Conservation (phyloP, 192 early-diverging fungal genomes). For the Umbelopsis sp. region DNA sequence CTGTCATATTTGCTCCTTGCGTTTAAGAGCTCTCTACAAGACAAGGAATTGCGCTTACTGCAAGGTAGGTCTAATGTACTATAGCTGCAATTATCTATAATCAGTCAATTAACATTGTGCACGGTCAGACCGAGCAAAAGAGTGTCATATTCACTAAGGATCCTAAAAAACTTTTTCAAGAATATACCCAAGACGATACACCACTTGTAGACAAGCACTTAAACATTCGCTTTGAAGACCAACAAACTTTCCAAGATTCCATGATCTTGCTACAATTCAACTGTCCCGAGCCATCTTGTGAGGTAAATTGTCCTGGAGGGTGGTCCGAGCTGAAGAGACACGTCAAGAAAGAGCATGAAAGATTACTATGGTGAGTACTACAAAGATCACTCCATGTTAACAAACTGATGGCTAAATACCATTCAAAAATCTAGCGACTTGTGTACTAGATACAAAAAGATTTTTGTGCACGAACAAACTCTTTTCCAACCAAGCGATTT, state of each 20-base stretch:
- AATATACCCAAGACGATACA: conserved; percentile 53
- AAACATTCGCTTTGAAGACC: conserved; percentile 74
- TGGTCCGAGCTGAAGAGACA: conserved; percentile 89
- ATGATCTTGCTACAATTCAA: conserved; percentile 79
- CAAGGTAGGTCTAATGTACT: conserved; percentile 62
- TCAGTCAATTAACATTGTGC: background rate
- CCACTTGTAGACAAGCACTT: conserved; percentile 68
- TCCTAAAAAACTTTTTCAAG: conserved; percentile 55
- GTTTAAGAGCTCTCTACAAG: conserved; percentile 89
- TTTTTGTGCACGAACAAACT: conserved; percentile 91
- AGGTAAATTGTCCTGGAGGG: conserved; percentile 70
- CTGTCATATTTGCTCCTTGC: conserved; percentile 91
- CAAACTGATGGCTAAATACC: background rate
- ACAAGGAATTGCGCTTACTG: conserved; percentile 86
- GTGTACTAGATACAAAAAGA: conserved; percentile 87
- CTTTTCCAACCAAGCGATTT: conserved; percentile 81
- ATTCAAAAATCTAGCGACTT: conserved; percentile 65
- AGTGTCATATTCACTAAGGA: conserved; percentile 78
- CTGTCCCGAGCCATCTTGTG: conserved; percentile 85
- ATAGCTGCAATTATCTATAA: background rate
- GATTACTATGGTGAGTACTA: conserved; percentile 72
- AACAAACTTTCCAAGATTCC: conserved; percentile 74
- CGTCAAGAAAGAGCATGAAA: conserved; percentile 72
- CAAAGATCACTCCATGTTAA: background rate
- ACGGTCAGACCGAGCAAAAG: conserved; percentile 70